These are phyloP conservation scores for Spergularia marina DNA, from an alignment of 148 eudicot species.

Conservation along the genomic window DNA sequence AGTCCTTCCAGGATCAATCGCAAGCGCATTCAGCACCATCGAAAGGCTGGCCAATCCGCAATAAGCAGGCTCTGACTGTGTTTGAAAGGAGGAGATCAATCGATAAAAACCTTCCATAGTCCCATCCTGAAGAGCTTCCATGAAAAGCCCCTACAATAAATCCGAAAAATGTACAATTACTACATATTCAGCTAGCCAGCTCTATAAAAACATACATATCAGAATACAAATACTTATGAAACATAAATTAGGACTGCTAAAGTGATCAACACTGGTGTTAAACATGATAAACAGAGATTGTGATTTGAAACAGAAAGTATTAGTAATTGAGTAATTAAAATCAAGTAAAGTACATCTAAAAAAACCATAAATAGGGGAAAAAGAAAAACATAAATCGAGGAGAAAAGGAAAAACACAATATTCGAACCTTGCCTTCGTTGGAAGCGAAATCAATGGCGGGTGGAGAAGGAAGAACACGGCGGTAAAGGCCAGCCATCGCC, in stretches of 20 bases:
- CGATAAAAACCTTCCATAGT: slow-evolving; percentile 87
- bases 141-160: slow-evolving; percentile 61
- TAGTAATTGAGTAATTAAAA: background rate
- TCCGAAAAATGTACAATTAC: background rate
- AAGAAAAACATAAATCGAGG: background rate
- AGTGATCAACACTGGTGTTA: background rate
- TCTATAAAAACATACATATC: background rate
- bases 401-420: background rate
- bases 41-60: slow-evolving; percentile 96
- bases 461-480: slow-evolving; percentile 80
- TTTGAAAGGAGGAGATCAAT: slow-evolving; percentile 84
- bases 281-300: background rate
- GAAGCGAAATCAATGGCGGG: slow-evolving; percentile 90
- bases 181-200: background rate
- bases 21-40: slow-evolving; percentile 90
- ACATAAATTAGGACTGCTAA: background rate
- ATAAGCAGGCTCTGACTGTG: slow-evolving; percentile 97
- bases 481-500: slow-evolving; percentile 80
- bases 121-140: slow-evolving; percentile 73
- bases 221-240: background rate
- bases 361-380: background rate
- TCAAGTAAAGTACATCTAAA: background rate
- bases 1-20: slow-evolving; percentile 93
- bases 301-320: background rate
- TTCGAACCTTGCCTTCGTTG: slow-evolving; percentile 60